Conservation (phyloP, 345 rosid genomes). For the Acer negundo region DNA sequence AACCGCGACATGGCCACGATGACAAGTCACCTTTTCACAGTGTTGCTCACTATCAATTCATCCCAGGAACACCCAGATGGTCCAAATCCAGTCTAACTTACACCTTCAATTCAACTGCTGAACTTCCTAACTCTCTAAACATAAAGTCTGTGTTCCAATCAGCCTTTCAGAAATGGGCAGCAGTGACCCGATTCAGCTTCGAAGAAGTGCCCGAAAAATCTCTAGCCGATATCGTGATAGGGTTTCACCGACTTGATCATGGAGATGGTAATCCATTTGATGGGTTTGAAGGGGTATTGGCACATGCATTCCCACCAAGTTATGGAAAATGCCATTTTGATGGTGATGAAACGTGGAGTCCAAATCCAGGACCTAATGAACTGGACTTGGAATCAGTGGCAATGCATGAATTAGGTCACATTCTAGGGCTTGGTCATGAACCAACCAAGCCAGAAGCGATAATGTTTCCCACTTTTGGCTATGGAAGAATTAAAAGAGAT, state of each 20-base stretch:
- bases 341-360: conserved; percentile 29
- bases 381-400: conserved; percentile 34
- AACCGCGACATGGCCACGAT: conserved; percentile 7
- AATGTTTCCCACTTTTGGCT: conserved; percentile 14
- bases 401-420: conserved; percentile 33
- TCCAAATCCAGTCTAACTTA: conserved; percentile 17
- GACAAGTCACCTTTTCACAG: conserved; percentile 21
- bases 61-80: conserved; percentile 1
- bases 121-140: not conserved
- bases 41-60: conserved; percentile 4
- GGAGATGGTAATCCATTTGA: conserved; percentile 18
- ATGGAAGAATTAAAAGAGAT: conserved; percentile 7
- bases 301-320: conserved; percentile 22
- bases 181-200: conserved; percentile 12
- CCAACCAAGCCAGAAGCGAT: conserved; percentile 11
- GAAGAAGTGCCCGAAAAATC: not conserved
- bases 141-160: not conserved
- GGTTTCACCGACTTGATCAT: conserved; percentile 17
- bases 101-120: not conserved
- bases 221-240: conserved; percentile 11
- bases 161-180: conserved; percentile 18
- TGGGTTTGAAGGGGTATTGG: conserved; percentile 9
- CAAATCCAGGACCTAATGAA: conserved; percentile 3
- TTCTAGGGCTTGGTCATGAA: conserved; percentile 31
- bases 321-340: conserved; percentile 26